Evolutionary conservation across 176 grass and related monocot genomes (phyloP), one percentile per base, ranked within the genome.

Genomic region (Paspalum vaginatum): DNA sequence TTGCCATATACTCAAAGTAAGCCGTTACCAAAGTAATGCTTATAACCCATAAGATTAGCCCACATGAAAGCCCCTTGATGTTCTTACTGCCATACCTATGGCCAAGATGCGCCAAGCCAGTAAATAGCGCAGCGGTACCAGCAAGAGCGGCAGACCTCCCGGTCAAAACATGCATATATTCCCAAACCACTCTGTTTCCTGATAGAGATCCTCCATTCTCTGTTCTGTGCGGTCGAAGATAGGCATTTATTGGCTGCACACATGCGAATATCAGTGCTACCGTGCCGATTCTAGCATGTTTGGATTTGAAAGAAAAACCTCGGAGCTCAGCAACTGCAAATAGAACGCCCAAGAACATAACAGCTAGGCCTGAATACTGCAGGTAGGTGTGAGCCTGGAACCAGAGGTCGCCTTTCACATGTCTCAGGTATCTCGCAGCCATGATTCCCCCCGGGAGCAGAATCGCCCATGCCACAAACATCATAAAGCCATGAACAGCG

Each of bases 401-500:
- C 92, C 92, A 98, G 12, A 86, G 39, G 58, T 89, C 68, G 12
- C 92, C 92, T 64, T 95, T 89, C 42, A 93, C 22, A 78, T 95
- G 92, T 79, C 89, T 98, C 82, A 98, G 85, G 60, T 94, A 98
- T 32, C 96, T 79, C 1, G 82, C 92, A 3, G 88, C 74, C 56
- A 98, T 86, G 54, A 95, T 81, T 17, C 92, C 92, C 61, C 90
- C 84, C 6, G 90, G 90, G 48, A 95, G 68, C 39, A 95, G 37
- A 47, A 95, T 53, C 21, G 90, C 92, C 95, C 90, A 98, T 13
- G 96, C 84, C 39, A 98, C 88, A 81, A 98, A 98, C 96, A 98
- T 98, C 92, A 98, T 95, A 32, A 98, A 93, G 0, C 92, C 96
- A 61, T 95, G 92, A 81, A 98, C 89, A 40, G 88, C 92, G 45